phyloP scores from a whole-genome alignment of 371 early-diverging fungal genomes.

The Mucor velutinosus region DNA sequence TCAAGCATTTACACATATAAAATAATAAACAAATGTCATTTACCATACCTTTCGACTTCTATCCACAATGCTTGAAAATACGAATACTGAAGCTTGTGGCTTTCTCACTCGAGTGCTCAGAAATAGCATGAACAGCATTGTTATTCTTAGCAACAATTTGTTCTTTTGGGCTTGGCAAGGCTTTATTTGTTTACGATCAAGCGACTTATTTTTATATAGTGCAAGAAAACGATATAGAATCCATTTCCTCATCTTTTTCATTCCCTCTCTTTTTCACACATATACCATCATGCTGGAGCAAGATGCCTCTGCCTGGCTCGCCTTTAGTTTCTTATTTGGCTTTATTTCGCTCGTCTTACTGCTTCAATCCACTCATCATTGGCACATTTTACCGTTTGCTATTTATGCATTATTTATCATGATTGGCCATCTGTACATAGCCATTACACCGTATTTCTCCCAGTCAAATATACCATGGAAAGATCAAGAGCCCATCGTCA shows the following conservation, averaged over 20 bases:
- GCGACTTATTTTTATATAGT: slow-evolving; percentile 4
- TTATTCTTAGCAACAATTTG: background rate
- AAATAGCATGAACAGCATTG: background rate
- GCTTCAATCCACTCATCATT: slow-evolving; percentile 1
- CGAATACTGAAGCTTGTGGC: background rate
- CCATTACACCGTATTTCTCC: background rate
- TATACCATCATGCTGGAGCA: slow-evolving; percentile 10
- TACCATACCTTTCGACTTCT: background rate
- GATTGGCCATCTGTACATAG: background rate
- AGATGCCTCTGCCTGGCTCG: slow-evolving; percentile 9
- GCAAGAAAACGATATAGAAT: background rate
- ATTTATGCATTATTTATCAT: slow-evolving; percentile 3
- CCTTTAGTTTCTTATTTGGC: slow-evolving; percentile 6
- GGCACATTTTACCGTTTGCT: slow-evolving; percentile 16
- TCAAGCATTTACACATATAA: background rate
- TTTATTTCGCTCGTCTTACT: background rate
- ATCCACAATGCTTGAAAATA: background rate
- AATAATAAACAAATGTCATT: background rate
- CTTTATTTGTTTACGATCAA: slow-evolving; percentile 7
- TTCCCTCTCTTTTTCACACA: background rate
- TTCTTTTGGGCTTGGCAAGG: slow-evolving; percentile 5
- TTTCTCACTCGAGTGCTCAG: background rate
- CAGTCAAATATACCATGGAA: slow-evolving; percentile 15
- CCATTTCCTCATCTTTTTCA: background rate
- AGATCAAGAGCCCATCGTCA: slow-evolving; percentile 22